Base-by-base conservation (phyloP, 805 yeast genomes). In the Blastobotrys muscicola region DNA sequence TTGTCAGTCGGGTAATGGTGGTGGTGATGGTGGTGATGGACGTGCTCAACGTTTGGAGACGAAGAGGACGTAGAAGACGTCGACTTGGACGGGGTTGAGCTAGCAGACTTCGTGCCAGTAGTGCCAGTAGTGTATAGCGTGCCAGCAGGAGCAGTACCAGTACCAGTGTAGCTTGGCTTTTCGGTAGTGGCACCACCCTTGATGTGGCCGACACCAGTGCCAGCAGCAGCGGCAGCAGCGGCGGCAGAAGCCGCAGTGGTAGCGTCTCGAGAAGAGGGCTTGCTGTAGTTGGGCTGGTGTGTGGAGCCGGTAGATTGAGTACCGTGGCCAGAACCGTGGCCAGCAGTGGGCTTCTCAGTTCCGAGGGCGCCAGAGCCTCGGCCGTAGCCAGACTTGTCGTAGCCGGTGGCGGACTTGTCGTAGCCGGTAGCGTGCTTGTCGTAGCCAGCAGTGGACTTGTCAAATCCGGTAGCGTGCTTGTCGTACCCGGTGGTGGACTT, bases 151-250 rank as follows among this genome's bases (percentile, higher is more conserved):
- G 14, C 11, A 4, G 36, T 20, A 20, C 26, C 11, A 4, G 36
- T 20, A 20, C 26, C 26, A 6, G 26, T 20, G 26, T 20, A 4
- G 26, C 26, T 20, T 20, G 26, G 6, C 26, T 20, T 20, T 4
- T 20, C 26, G 26, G 26, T 20, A 20, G 4, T 20, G 6, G 26
- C 15, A 12, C 11, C 11, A 6, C 36, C 20, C 20, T n/a, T 33
- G 36, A 6, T 6, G 20, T 11, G 14, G 4, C 16, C 15, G 15
- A 13, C 36, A 6, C 36, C 16, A 38, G 41, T 38, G 41, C 26
- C 33, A 9, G 39, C 29, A 34, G 37, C 37, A 29, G 31, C 42
- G 5, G 32, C 43, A 38, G 15, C 38, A 33, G 34, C 42, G 16
- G 26, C 42, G 13, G 16, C 29, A 8, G 16, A 42, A 15, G 29